Percentiles rank a stretch among this genome's conserved stretches.
These are phyloP conservation scores for Alternaria arbusti DNA, from an alignment of 2,329 filamentous ascomycete genomes.

Conservation along the genomic window DNA sequence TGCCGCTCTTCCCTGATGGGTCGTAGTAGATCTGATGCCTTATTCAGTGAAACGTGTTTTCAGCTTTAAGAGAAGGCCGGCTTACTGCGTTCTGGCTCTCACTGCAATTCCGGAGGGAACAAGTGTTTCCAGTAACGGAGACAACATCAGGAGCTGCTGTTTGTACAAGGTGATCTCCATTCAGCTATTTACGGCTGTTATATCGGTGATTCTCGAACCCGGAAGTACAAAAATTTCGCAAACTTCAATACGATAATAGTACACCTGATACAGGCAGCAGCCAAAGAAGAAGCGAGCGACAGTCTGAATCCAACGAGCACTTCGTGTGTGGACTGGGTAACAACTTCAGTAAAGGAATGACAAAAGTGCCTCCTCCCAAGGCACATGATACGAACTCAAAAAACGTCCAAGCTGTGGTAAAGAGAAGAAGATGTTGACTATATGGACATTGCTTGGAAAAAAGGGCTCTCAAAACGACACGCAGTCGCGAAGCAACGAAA, in stretches of 20 bases:
- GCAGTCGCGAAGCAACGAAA: neutral
- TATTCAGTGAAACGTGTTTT: too few relatives aligned
- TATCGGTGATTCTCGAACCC: neutral
- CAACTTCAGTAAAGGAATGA: neutral
- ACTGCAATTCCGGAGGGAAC: too few relatives aligned
- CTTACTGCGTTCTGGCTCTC: too few relatives aligned
- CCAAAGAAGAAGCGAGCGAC: slow-evolving; percentile 1
- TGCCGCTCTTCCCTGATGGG: too few relatives aligned
- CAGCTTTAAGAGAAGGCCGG: too few relatives aligned
- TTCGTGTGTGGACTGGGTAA: slow-evolving; percentile 15
- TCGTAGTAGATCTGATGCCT: too few relatives aligned
- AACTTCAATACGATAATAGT: neutral
- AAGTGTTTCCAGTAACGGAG: too few relatives aligned
- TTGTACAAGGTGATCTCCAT: neutral
- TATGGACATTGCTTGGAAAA: slow-evolving; percentile 1
- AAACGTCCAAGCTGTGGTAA: neutral
- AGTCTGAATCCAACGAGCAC: slow-evolving; percentile 12
- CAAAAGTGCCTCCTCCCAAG: neutral
- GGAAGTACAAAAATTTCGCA: neutral
- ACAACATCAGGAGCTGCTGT: too few relatives aligned
- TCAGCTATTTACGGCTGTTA: neutral
- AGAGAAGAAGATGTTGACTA: neutral
- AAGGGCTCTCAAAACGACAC: neutral
- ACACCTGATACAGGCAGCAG: neutral
- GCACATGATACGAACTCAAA: neutral